Conservation (phyloP, 352 stramenopile species). For the Phytophthora multivora region DNA sequence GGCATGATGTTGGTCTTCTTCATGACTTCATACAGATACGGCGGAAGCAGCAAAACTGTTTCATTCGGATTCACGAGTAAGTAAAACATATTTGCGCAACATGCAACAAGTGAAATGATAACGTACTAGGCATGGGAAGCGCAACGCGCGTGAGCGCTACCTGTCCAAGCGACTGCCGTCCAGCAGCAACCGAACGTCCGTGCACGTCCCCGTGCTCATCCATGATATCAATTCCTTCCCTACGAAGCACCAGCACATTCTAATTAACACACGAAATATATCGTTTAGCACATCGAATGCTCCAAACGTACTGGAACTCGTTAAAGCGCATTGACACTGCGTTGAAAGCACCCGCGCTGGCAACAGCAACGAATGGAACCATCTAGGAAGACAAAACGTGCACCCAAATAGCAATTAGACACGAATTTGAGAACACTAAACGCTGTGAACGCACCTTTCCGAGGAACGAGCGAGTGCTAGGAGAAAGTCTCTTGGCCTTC, state of each 20-base stretch:
- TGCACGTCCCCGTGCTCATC: conserved; percentile 79
- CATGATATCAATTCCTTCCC: conserved; percentile 85
- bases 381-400: conserved; percentile 45
- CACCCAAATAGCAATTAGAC: not conserved
- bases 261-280: not conserved
- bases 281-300: too few species aligned
- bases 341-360: conserved; percentile 84
- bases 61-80: not conserved
- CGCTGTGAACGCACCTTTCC: conserved; percentile 49
- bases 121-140: conserved; percentile 81
- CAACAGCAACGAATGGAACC: conserved; percentile 85
- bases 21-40: conserved; percentile 81
- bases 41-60: conserved; percentile 77
- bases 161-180: conserved; percentile 79
- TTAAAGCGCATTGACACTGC: conserved; percentile 90
- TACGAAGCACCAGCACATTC: conserved; percentile 22
- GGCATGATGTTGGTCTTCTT: conserved; percentile 80
- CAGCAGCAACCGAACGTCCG: conserved; percentile 77
- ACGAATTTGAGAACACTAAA: not conserved
- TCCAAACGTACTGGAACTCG: conserved; percentile 68
- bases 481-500: conserved; percentile 74
- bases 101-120: too few species aligned
- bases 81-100: not conserved
- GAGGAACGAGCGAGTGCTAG: conserved; percentile 57
- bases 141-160: conserved; percentile 81